A percentile compares a stretch with the other conserved stretches of the same genome.
Evolutionary conservation across 1,284 basidiomycete genomes (phyloP).

Genomic region (Leccinum pseudoinsigne): DNA sequence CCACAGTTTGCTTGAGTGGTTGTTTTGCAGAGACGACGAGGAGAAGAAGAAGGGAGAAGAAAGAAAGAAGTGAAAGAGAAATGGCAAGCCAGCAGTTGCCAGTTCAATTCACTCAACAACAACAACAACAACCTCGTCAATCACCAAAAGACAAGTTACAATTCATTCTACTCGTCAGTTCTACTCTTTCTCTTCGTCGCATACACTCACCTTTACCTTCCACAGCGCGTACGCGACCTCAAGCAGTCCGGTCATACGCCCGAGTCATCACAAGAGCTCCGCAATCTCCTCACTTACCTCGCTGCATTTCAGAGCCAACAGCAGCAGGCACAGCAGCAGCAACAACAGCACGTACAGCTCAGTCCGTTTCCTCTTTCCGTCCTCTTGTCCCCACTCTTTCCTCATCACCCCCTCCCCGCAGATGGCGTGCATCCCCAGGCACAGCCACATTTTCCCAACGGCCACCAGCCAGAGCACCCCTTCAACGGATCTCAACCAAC

Average conservation of each 20-base stretch:
- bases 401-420: constrained; percentile 18
- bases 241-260: constrained; percentile 34
- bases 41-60: background rate
- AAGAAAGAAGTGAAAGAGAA: background rate
- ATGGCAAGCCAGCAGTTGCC: constrained; percentile 33
- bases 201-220: background rate
- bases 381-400: background rate
- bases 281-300: constrained; percentile 27
- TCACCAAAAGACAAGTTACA: constrained; percentile 29
- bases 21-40: constrained; percentile 21
- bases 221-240: constrained; percentile 33
- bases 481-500: constrained; percentile 18
- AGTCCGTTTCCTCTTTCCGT: constrained; percentile 23
- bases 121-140: constrained; percentile 22
- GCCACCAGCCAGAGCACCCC: constrained; percentile 25
- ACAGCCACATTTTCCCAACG: constrained; percentile 26
- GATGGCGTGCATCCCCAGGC: constrained; percentile 26
- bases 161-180: constrained; percentile 22
- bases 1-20: constrained; percentile 14
- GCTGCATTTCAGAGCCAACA: constrained; percentile 30
- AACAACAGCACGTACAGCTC: constrained; percentile 30
- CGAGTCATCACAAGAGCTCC: constrained; percentile 32
- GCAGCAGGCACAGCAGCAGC: constrained; percentile 30
- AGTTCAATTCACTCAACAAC: constrained; percentile 29
- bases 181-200: background rate